Evolutionary conservation across 768 basidiomycete genomes (phyloP), one percentile per base, ranked within the genome.

Genomic region (Kwoniella sp.): DNA sequence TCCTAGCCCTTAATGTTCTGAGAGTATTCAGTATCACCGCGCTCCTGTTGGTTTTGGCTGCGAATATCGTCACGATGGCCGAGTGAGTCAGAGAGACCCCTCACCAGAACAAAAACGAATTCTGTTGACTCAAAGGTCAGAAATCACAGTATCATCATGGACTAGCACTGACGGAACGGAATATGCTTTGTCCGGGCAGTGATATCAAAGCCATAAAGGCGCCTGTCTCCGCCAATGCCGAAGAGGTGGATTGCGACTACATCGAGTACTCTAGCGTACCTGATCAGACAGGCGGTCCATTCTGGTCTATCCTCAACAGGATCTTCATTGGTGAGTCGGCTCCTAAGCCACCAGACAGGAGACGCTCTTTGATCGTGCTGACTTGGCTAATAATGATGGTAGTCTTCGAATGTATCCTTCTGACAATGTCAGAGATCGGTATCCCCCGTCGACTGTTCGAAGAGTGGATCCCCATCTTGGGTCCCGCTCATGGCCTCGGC

Each of bases 231-330:
- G 47, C 21, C 56, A 44, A 58, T 33, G 15, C 53, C 29, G 24
- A 51, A 62, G 15, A 69, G 64, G 71, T 79, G 46, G 83, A 89
- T 71, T 88, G 86, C 72, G 90, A 92, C 69, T 93, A 92, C 78
- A 89, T 91, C 68, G 83, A 85, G 86, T 90, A 79, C 55, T 64
- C 58, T 6, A 62, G 91, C 1, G 91, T 96, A 4, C 92, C 92
- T 3, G 91, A 91, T 79, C 92, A 95, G 78, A 85, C 90, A 29
- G 92, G 90, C 21, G 92, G 92, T 26, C 85, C 86, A 9, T 95
- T 96, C 81, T 96, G 92, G 90, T 90, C 90, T 4, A 87, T 95
- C 65, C 82, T 94, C 67, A 91, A 91, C 80, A 84, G 90, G 64
- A 84, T 95, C 60, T 85, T 95, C 79, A 91, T 95, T 79, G 86